Evolutionary conservation across 192 early-diverging fungal species (phyloP), one percentile per base, ranked within the genome.

Genomic region (Borealophlyctis nickersoniae): DNA sequence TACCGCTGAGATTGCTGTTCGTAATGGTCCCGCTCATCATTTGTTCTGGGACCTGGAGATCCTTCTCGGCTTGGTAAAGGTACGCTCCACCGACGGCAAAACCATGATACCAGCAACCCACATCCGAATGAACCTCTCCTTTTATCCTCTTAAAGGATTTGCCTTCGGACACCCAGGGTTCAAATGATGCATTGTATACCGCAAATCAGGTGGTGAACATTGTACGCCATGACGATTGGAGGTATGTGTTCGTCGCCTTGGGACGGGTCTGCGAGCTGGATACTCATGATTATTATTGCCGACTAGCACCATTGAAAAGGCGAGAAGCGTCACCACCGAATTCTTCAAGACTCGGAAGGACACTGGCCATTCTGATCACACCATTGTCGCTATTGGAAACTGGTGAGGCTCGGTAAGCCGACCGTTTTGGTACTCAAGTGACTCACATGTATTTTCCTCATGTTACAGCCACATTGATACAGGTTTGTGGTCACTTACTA

Each of bases 311-410:
- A 9, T 91, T 30, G 32, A 62, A 61, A 59, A 72, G 36, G 56
- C 73, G 5, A 61, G 73, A 63, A n/a, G 67, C n/a, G 65, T 95
- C 23, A 58, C 88, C 0, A 36, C 52, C 0, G 71, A 77, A 56
- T 97, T 96, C 68, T 80, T 98, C 49, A 73, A 64, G 0, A 73
- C 79, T 36, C 83, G 85, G 4, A 82, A 82, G 36, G 32, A 71
- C 45, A 34, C 45, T n/a, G 75, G 74, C 3, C 77, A 85, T 16
- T 60, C 63, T 14, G 73, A 74, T 22, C 94, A 96, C 76, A 75
- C 75, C 22, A 82, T 98, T 28, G 88, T 84, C 27, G 94, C 95
- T 0, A 80, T 94, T 19, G 97, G 97, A 24, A 90, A 99, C 82
- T 98, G 76, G 67, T 71, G 54, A 70, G 35, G 1, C 1, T 9